phyloP scores from a whole-genome alignment of 169 alveolate species.

The Amoebophrya sp. region DNA sequence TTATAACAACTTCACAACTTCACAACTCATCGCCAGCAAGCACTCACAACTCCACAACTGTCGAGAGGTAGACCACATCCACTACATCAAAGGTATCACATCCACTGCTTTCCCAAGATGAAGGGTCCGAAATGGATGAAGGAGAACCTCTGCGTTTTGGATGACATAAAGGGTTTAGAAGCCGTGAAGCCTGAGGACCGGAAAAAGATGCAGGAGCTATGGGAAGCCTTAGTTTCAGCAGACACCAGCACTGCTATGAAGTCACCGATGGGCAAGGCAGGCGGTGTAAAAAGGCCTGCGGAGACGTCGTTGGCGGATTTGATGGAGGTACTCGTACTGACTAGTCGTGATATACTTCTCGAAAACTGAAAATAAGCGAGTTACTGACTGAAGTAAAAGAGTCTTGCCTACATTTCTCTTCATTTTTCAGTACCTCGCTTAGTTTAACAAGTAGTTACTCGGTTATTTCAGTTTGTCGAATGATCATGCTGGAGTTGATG shows the following conservation, averaged over 20 bases:
- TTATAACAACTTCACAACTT: too few species aligned
- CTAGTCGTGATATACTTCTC: too few species aligned
- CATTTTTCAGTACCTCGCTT: too few species aligned
- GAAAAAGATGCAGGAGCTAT: neutral
- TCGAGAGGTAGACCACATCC: neutral
- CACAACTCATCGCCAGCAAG: neutral
- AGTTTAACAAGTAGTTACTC: too few species aligned
- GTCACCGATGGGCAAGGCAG: too few species aligned
- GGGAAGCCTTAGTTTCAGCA: neutral
- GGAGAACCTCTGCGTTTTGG: neutral
- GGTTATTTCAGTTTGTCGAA: too few species aligned
- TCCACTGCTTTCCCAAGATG: neutral
- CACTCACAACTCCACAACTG: neutral
- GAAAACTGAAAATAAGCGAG: too few species aligned
- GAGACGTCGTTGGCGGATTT: neutral
- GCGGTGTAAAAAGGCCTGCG: neutral
- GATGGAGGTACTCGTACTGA: neutral
- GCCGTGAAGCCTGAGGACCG: neutral
- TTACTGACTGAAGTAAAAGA: too few species aligned
- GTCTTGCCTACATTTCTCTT: too few species aligned
- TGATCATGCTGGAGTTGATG: too few species aligned
- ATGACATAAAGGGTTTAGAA: neutral
- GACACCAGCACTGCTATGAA: neutral
- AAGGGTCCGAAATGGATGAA: neutral
- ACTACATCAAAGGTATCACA: slow-evolving; percentile 1